A percentile compares a stretch with the other conserved stretches of the same genome.
Conservation (phyloP, 2,329 filamentous ascomycete species). For the Metarhizium sp. region DNA sequence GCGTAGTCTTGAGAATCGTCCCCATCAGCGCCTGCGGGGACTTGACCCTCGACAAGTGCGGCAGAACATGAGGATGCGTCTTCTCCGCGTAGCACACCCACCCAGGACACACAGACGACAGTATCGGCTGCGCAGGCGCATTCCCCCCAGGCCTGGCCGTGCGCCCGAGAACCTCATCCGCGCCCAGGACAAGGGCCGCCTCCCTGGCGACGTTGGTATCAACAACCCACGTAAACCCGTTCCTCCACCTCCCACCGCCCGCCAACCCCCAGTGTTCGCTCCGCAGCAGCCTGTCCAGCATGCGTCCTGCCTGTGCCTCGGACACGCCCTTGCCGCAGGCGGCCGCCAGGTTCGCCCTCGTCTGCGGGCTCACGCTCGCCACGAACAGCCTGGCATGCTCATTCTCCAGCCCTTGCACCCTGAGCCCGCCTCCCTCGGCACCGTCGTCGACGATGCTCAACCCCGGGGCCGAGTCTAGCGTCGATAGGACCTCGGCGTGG, state of each 20-base stretch:
- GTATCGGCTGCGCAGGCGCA: constrained; percentile 44
- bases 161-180: constrained; percentile 53
- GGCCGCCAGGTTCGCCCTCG: constrained; percentile 78
- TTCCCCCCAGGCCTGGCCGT: constrained; percentile 7
- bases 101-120: constrained; percentile 87
- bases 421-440: constrained; percentile 18
- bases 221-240: constrained; percentile 78
- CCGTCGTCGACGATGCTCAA: constrained; percentile 26
- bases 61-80: constrained; percentile 87
- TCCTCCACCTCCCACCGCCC: constrained; percentile 60
- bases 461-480: constrained; percentile 59
- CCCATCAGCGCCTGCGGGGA: constrained; percentile 89
- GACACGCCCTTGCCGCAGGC: constrained; percentile 65
- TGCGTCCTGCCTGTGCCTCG: constrained; percentile 63
- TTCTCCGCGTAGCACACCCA: constrained; percentile 99
- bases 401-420: constrained; percentile 44
- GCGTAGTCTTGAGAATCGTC: constrained; percentile 77
- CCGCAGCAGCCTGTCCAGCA: constrained; percentile 70
- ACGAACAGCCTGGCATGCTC: constrained; percentile 70
- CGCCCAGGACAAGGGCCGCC: constrained; percentile 70
- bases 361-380: constrained; percentile 87
- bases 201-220: constrained; percentile 82
- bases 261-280: constrained; percentile 58
- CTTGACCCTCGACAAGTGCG: constrained; percentile 83
- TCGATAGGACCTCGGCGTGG: constrained; percentile 79